Evolutionary conservation across 352 stramenopile species (phyloP), one percentile per base, ranked within the genome.

Genomic region (Phytopythium cucurbitacearum): DNA sequence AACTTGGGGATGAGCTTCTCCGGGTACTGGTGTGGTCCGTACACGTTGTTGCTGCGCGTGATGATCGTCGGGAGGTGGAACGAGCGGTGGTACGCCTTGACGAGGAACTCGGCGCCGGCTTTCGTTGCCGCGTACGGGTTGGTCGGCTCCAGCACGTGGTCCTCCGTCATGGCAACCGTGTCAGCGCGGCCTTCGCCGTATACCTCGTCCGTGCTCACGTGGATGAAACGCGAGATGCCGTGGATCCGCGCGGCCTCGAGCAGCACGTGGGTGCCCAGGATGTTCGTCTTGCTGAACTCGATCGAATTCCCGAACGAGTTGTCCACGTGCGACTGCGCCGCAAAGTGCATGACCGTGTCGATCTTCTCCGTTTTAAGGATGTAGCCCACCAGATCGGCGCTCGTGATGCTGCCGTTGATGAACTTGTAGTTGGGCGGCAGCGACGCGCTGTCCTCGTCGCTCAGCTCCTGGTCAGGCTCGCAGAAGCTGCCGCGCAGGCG

Each of bases 1-100:
- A 99, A 98, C 70, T 99, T 99, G 10, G 97, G 96, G 57, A 99
- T 98, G 15, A 99, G 75, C 65, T 99, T 99, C 73, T 99, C 97
- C 0, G 97, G 97, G 64, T 98, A 99, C 72, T 99, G 97, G 64
- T 98, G 94, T 38, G 97, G 97, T 21, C 97, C 97, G 60, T 98
- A 99, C 33, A 99, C 97, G 72, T 99, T 99, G 76, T 99, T 99
- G 52, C 95, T 97, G 52, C 97, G 85, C 37, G 97, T 99, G 66
- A 99, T 99, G 60, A 99, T 94, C 40, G 90, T 92, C 8, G 95
- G 95, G 28, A 99, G 69, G 12, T 95, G 86, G 80, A 98, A 99
- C 35, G 89, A 98, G 8, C 88, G 83, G 28, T 90, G 72, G 55
- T 94, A 96, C 34, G 78, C 85, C 71, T 99, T 99, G 56, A 98